Conservation (phyloP, 2,329 filamentous ascomycete species). For the Exophiala phaeomuriformis region DNA sequence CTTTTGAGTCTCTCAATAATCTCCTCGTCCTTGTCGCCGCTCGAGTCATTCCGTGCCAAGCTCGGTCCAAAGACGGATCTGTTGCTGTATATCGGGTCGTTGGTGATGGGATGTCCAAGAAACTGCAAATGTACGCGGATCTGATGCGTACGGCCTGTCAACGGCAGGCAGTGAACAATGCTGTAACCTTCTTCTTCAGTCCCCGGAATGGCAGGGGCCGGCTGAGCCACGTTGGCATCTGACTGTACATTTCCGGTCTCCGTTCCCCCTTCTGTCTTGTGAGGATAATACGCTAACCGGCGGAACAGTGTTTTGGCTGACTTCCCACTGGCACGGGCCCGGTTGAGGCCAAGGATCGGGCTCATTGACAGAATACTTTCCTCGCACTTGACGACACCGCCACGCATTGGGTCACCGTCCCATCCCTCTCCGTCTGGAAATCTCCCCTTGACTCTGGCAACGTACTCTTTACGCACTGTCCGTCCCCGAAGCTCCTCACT, state of each 20-base stretch:
- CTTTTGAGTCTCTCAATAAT: constrained; percentile 75
- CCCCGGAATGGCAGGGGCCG: constrained; percentile 30
- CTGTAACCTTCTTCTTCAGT: constrained; percentile 67
- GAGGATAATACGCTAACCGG: constrained; percentile 80
- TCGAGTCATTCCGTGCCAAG: constrained; percentile 62
- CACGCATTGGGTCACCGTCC: constrained; percentile 21
- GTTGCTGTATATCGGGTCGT: constrained; percentile 97
- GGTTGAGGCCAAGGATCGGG: constrained; percentile 87
- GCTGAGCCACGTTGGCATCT: constrained; percentile 25
- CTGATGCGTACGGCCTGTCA: constrained; percentile 92
- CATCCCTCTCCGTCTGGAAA: constrained; percentile 63
- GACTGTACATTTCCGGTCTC: background rate
- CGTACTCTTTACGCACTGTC: constrained; percentile 88
- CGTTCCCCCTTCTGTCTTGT: constrained; percentile 25
- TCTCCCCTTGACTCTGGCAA: constrained; percentile 80
- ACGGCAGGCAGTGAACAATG: constrained; percentile 84
- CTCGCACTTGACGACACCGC: constrained; percentile 74
- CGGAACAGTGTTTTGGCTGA: constrained; percentile 85
- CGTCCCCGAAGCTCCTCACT: constrained; percentile 68
- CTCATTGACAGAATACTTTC: constrained; percentile 91
- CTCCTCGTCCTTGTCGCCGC: constrained; percentile 72
- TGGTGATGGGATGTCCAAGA: constrained; percentile 88
- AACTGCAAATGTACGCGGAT: constrained; percentile 91
- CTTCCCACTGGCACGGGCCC: constrained; percentile 90
- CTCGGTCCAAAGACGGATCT: constrained; percentile 79